Base-by-base conservation (phyloP, 441 rosid genomes). In the Adansonia madagascariensis region DNA sequence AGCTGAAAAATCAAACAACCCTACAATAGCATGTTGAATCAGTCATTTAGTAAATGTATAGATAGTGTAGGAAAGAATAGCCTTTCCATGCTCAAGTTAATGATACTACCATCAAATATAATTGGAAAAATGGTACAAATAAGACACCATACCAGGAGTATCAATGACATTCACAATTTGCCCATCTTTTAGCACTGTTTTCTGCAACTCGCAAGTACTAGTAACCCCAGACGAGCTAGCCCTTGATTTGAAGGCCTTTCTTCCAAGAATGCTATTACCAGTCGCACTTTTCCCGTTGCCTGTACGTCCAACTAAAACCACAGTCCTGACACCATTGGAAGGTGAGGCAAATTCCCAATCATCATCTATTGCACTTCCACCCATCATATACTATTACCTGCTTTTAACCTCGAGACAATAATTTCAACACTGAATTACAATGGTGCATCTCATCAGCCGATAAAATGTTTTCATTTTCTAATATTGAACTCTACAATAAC, bases 231-330 rank as follows among this genome's bases (percentile, higher is more conserved):
- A 75, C 4, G 92, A 82, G 56, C 94, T 90, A 67, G 88, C 85
- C 84, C 83, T 89, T 4, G 97, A 91, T 82, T 77, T 90, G 79
- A 92, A 93, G 59, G 86, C 92, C 80, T 75, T 92, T 72, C 78
- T 81, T 18, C 98, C 98, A 3, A 95, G 89, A 67, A 95, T 89
- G 70, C 86, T 92, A 69, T 95, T 95, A 9, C 98, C 99, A 0
- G 98, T 95, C 0, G 99, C 95, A 79, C 99, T 93, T 73, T 93
- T 93, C 0, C 98, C 99, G 74, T 93, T 95, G 0, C 99, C 98
- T 0, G 99, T 91, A 75, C 97, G 96, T 3, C 99, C 98, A 20
- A 95, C 91, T 73, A 95, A 80, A 78, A 94, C 97, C 39, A 90
- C 74, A 8, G 93, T 90, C 56, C 88, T 82, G 63, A 79, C 81